Base-by-base conservation (phyloP, 495 filamentous ascomycete species). In the Penicillium psychrofluorescens region DNA sequence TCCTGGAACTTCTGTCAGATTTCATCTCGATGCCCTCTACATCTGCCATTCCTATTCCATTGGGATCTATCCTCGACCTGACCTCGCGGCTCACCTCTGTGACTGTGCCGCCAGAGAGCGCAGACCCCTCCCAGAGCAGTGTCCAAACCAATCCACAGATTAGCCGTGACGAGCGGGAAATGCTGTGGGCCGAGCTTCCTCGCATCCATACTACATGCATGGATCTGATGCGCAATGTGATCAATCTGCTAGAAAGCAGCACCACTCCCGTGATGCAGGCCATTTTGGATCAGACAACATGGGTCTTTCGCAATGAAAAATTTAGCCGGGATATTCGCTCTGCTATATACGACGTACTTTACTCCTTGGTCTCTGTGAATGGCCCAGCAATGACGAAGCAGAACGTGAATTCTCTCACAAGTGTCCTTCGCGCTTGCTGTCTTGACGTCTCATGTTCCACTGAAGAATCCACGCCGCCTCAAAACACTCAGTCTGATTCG, bases 121-220 rank as follows among this genome's bases (percentile, higher is more conserved):
- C 61, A 4, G 62, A 61, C 9, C 10, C 36, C 28, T 54, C 55
- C 36, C 55, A 70, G 29, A 62, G 49, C 53, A 46, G 55, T 42
- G 43, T 74, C 10, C 69, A 74, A 33, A 63, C 78, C 41, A 88
- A 87, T 43, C 67, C 76, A 14, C 79, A 85, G 53, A 79, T 94
- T 48, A 68, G 79, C 31, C 77, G 81, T 38, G 86, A 88, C 36
- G 90, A 95, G 61, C 78, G 83, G 46, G 86, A 91, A 48, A 72
- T 75, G 35, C 68, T 95, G 9, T 88, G 80, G 73, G 62, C 70
- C 16, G 73, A 79, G 29, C 64, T 95, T 6, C 88, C 89, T 27
- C 71, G 76, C 15, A 78, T 95, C 48, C 87, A 95, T 50, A 59
- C 77, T 32, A 77, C 84, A 10, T 76, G 78, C 31, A 64, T 92